A percentile compares a stretch with the other conserved stretches of the same genome.
These are phyloP conservation scores for Backusella tuberculispora DNA, from an alignment of 192 early-diverging fungal genomes.

Conservation along the genomic window DNA sequence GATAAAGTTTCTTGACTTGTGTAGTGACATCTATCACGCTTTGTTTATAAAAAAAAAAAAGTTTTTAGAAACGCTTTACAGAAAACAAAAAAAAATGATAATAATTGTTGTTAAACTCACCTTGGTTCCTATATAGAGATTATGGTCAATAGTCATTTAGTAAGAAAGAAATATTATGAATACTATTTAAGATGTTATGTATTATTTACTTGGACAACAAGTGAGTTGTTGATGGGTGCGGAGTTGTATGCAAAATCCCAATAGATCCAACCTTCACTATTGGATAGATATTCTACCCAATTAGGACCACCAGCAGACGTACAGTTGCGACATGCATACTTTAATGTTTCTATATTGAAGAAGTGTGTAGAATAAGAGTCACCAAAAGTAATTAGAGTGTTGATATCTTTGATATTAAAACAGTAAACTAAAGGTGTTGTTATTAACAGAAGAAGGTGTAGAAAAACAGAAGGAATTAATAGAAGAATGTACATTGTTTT, in stretches of 20 bases:
- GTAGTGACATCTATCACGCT: slow-evolving; percentile 27
- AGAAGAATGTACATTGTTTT: slow-evolving; percentile 6
- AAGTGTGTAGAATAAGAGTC: slow-evolving; percentile 28
- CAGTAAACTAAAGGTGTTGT: background rate
- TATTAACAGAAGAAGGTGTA: background rate
- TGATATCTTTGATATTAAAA: slow-evolving; percentile 14
- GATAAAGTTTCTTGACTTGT: slow-evolving; percentile 20
- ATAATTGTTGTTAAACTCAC: background rate
- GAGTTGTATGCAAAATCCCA: slow-evolving; percentile 33
- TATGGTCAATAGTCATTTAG: background rate
- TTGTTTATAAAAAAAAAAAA: background rate
- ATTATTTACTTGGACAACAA: slow-evolving; percentile 19
- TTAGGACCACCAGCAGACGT: slow-evolving; percentile 25
- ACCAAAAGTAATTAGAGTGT: slow-evolving; percentile 25
- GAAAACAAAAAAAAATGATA: slow-evolving; percentile 2
- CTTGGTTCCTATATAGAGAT: background rate
- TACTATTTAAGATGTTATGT: background rate
- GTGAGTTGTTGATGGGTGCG: slow-evolving; percentile 20
- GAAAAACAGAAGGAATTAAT: background rate
- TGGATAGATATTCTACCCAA: slow-evolving; percentile 29
- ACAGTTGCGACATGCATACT: slow-evolving; percentile 9
- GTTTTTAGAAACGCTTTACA: background rate
- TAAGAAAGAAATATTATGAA: no score
- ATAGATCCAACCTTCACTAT: background rate
- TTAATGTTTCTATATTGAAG: background rate